Percentiles rank a stretch among this genome's conserved stretches.
phyloP scores from a whole-genome alignment of 2,329 filamentous ascomycete species.

The Didymella lethalis region DNA sequence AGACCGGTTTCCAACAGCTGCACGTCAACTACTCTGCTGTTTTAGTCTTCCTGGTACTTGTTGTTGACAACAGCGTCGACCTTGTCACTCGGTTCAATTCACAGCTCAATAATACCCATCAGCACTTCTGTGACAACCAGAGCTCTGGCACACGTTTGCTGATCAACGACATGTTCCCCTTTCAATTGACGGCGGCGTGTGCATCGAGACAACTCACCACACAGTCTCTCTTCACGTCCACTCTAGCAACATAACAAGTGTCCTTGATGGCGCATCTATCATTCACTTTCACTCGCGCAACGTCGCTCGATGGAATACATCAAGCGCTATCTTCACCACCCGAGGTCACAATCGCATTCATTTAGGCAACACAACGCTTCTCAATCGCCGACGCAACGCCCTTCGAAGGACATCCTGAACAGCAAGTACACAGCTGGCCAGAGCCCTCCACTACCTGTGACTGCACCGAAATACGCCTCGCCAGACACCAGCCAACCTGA shows the following conservation, averaged over 20 bases:
- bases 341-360: background rate
- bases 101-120: background rate
- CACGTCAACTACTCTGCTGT: no score
- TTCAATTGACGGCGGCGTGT: background rate
- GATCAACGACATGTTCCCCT: background rate
- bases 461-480: background rate
- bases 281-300: slow-evolving; percentile 3
- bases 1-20: background rate
- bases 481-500: background rate
- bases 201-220: background rate
- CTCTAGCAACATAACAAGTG: slow-evolving; percentile 1
- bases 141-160: background rate
- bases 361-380: background rate
- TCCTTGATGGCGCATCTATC: background rate
- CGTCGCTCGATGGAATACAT: slow-evolving; percentile 19
- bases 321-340: slow-evolving; percentile 8
- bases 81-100: background rate
- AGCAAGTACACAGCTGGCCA: background rate
- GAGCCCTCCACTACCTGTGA: background rate
- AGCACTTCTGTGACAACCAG: background rate
- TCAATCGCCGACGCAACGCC: background rate
- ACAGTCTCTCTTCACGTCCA: background rate
- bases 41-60: background rate
- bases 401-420: background rate
- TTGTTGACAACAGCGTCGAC: background rate